phyloP scores from a whole-genome alignment of 441 rosid genomes.

The Croton setiger region DNA sequence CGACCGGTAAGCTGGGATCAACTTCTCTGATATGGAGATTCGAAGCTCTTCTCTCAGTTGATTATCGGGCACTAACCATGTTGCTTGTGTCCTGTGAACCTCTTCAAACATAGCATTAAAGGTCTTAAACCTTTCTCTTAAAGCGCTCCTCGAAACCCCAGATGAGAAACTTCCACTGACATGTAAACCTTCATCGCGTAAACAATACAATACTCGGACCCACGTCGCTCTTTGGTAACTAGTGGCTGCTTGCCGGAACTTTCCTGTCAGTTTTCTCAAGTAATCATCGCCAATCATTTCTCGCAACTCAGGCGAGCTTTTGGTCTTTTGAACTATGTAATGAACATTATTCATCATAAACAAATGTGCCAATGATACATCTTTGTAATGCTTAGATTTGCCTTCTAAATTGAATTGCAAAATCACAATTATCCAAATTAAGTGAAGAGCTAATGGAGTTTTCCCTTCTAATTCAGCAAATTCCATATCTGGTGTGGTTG shows the following conservation, averaged over 20 bases:
- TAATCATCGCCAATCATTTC: slow-evolving; percentile 68
- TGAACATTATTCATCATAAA: slow-evolving; percentile 98
- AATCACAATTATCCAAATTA: slow-evolving; percentile 83
- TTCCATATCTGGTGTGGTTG: slow-evolving; percentile 61
- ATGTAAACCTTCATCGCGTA: slow-evolving; percentile 68
- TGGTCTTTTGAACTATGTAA: slow-evolving; percentile 79
- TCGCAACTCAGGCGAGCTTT: slow-evolving; percentile 59
- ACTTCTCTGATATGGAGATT: slow-evolving; percentile 67
- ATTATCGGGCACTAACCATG: slow-evolving; percentile 82
- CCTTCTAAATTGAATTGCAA: slow-evolving; percentile 72
- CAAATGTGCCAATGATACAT: slow-evolving; percentile 60
- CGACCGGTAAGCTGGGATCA: slow-evolving; percentile 87
- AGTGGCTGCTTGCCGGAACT: slow-evolving; percentile 69
- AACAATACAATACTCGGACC: slow-evolving; percentile 71
- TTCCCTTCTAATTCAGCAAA: slow-evolving; percentile 58
- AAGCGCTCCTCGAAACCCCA: slow-evolving; percentile 73
- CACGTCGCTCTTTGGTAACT: slow-evolving; percentile 88
- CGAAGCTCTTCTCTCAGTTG: slow-evolving; percentile 89
- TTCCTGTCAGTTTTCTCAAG: slow-evolving; percentile 66
- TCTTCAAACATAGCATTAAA: slow-evolving; percentile 89
- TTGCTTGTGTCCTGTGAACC: slow-evolving; percentile 79
- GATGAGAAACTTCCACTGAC: slow-evolving; percentile 86
- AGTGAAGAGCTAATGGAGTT: slow-evolving; percentile 64
- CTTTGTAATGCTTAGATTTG: slow-evolving; percentile 76
- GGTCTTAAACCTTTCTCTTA: slow-evolving; percentile 90